Evolutionary conservation across 345 rosid genomes (phyloP), one percentile per base, ranked within the genome.

Genomic region (Eucalyptus cloeziana): DNA sequence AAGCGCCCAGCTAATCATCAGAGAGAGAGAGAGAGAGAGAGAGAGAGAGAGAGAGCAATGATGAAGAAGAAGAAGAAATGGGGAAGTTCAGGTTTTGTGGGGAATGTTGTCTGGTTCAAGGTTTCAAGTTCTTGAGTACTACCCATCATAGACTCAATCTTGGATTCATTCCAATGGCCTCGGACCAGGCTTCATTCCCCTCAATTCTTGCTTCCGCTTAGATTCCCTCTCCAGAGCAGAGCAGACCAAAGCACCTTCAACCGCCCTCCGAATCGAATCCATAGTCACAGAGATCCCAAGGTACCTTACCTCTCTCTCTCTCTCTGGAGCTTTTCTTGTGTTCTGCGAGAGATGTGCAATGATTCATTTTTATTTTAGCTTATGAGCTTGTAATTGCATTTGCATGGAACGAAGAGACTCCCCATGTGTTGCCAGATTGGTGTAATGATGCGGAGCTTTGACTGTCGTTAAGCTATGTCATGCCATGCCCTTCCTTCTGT

Each of bases 171-270:
- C 76, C 76, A 25, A 49, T 25, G 90, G 62, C 92, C 93, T 94
- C 95, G 97, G 98, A 96, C 98, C 96, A 96, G 98, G 98, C 98
- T 96, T 96, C 98, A 96, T 96, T 95, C 96, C 98, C 96, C 96
- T 93, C 92, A 94, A 93, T 86, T 27, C 69, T 51, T 85, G 86
- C 86, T 88, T 52, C 89, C 71, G 4, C 31, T 25, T 86, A 12
- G 45, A 22, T 86, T 31, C 37, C 54, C 43, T 17, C 87, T 52
- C 43, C 15, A n/a, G 58, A 52, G 40, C 56, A 45, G 58, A 49
- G 37, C 87, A 49, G 37, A 76, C 9, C 56, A n/a, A 25, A 30
- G 86, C 81, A 71, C 81, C 25, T 37, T 33, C 81, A 25, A 30
- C 5, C 47, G 15, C 25, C 85, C 47, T 6, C 24, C 24, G 85